Conservation (phyloP, 2,329 filamentous ascomycete genomes). For the Fusarium caatingaense region DNA sequence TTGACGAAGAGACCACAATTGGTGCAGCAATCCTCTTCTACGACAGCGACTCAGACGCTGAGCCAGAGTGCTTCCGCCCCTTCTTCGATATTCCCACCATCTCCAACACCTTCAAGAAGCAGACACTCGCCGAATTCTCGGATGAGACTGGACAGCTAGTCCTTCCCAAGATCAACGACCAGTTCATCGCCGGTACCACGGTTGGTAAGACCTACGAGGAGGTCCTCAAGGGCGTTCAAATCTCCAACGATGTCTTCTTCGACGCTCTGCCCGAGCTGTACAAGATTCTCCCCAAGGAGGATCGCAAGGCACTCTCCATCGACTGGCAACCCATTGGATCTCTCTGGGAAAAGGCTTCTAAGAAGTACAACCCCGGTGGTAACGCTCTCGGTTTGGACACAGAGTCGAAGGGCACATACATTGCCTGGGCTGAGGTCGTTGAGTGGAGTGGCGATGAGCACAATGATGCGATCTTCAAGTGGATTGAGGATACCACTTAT, state of each 20-base stretch:
- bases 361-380: slow-evolving; percentile 13
- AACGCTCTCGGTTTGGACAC: slow-evolving; percentile 31
- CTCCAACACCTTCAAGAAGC: slow-evolving; percentile 24
- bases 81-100: slow-evolving; percentile 27
- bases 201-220: slow-evolving; percentile 20
- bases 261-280: slow-evolving; percentile 12
- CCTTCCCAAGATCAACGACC: slow-evolving; percentile 24
- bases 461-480: slow-evolving; percentile 23
- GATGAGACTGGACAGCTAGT: slow-evolving; percentile 32
- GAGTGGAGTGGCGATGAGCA: slow-evolving; percentile 32
- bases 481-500: slow-evolving; percentile 29
- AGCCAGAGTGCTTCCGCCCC: slow-evolving; percentile 27
- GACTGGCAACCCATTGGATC: slow-evolving; percentile 34
- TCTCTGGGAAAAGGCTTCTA: slow-evolving; percentile 17
- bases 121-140: slow-evolving; percentile 12
- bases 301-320: slow-evolving; percentile 22
- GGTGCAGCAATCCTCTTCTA: slow-evolving; percentile 30
- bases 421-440: slow-evolving; percentile 35
- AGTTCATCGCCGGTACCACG: slow-evolving; percentile 32
- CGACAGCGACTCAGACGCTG: slow-evolving; percentile 21
- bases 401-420: slow-evolving; percentile 19
- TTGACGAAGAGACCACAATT: slow-evolving; percentile 26
- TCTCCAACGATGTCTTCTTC: slow-evolving; percentile 20
- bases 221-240: slow-evolving; percentile 12
- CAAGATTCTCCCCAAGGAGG: slow-evolving; percentile 8